These are phyloP conservation scores for Zarea fungicola DNA, from an alignment of 2,329 filamentous ascomycete genomes.

Conservation along the genomic window DNA sequence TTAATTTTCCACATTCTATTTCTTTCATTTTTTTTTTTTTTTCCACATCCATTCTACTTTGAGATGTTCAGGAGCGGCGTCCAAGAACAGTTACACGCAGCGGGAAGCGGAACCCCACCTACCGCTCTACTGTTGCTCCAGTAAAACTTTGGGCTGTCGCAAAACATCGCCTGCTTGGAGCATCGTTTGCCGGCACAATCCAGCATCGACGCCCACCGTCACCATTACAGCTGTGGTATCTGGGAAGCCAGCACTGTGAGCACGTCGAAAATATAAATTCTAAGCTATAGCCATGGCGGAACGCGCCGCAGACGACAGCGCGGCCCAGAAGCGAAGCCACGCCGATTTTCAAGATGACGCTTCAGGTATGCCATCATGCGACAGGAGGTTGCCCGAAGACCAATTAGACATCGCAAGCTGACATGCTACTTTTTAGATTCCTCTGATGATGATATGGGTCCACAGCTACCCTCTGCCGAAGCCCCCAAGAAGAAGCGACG, in stretches of 20 bases:
- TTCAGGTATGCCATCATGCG: slow-evolving; percentile 28
- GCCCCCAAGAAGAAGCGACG: slow-evolving; percentile 86
- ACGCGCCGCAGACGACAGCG: slow-evolving; percentile 27
- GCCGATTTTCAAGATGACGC: slow-evolving; percentile 48
- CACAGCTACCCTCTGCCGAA: slow-evolving; percentile 74
- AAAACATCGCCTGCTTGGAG: background rate
- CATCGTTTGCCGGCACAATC: background rate
- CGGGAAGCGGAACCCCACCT: too few relatives aligned
- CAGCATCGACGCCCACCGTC: background rate
- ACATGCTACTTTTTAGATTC: slow-evolving; percentile 37
- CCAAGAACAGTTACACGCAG: too few relatives aligned
- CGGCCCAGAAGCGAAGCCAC: slow-evolving; percentile 46
- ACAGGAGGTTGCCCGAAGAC: slow-evolving; percentile 32
- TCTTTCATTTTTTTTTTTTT: too few relatives aligned
- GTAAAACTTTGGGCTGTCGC: slow-evolving; percentile 11
- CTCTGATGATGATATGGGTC: slow-evolving; percentile 89
- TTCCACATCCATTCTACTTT: too few relatives aligned
- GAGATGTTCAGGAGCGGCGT: too few relatives aligned
- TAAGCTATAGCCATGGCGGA: slow-evolving; percentile 23
- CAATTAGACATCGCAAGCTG: slow-evolving; percentile 5
- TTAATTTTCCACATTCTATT: too few relatives aligned
- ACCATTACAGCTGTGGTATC: background rate
- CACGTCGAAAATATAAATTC: background rate
- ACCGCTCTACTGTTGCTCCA: too few relatives aligned
- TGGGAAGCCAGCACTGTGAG: background rate